Base-by-base conservation (phyloP, 768 basidiomycete genomes). In the Podaxis sp. region DNA sequence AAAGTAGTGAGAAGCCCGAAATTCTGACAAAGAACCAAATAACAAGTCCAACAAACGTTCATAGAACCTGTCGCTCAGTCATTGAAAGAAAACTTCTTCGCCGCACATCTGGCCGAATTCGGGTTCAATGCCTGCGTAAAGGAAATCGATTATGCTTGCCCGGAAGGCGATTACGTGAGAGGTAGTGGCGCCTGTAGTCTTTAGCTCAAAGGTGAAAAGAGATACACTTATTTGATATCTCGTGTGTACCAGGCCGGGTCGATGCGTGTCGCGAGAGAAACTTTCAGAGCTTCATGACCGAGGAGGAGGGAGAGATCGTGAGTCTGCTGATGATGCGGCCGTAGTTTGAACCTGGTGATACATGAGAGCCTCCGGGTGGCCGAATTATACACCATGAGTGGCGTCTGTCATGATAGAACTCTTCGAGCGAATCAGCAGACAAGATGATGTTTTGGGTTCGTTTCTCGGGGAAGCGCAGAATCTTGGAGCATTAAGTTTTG, bases 321-420 rank as follows among this genome's bases (percentile, higher is more conserved):
- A 21, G 23, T 53, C 36, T n/a, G 13, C 52, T 13, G 36, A 53
- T 18, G n/a, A 14, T 37, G 32, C 21, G n/a, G 38, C 16, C 16
- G 11, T 40, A 40, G 14, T 14, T n/a, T n/a, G 42, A 44, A 38
- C 18, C 18, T 7, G 35, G 47, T 46, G 46, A 57, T 48, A 50
- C 47, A 37, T 50, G 32, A 36, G 47, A 48, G 25, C 27, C 47
- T 48, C 35, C 18, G 4, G 18, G n/a, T 16, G 47, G 46, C 47
- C 35, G 28, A 48, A 50, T 50, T 57, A 57, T 44, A 18, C 42
- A 44, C 4, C 18, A 5, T 48, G 56, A 48, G 36, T 23, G 56
- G 56, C 56, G 47, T 50, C 56, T 57, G 56, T 50, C 56, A 57
- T 57, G 46, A 57, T 25, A 21, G 35, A 37, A 35, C 37, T 38